Base-by-base conservation (phyloP, 805 yeast genomes). In the Starmerella sirachaensis region DNA sequence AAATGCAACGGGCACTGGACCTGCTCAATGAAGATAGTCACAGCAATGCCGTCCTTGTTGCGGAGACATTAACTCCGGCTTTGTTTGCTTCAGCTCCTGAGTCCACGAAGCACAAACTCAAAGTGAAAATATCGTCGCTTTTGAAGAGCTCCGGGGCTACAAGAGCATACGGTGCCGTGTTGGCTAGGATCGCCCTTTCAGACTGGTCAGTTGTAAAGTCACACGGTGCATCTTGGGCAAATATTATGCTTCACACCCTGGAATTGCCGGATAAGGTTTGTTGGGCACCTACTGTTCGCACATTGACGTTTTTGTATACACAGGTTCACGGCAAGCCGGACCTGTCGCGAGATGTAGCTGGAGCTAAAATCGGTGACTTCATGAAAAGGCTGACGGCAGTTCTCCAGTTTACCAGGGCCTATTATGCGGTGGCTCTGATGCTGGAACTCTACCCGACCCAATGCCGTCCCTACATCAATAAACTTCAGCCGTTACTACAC, bases 281-380 rank as follows among this genome's bases (percentile, higher is more conserved):
- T 40, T 54, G 62, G 47, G 42, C 35, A 19, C 52, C 55, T 23
- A 50, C 53, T 6, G 48, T 59, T 14, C 31, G 43, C 25, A 51
- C 60, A 3, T 43, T 59, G 12, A 20, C 43, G 3, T 34, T 37
- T 43, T 28, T 59, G 44, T 51, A 54, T 21, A 19, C 38, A 11
- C 34, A 35, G 8, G 52, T 53, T 40, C 72, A 80, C 53, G 88
- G 84, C 2, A 85, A 85, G 53, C 83, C 93, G 1, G 76, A 85
- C 1, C 65, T 88, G 29, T 77, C 88, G 3, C 70, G 96, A 54
- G 94, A 85, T 53, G 63, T 79, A 7, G 66, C 84, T 40, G 81
- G 93, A 2, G 93, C 95, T 6, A 76, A 76, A 49, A 62, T 88
- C 40, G 73, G 81, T 8, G 64, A 66, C 2, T 71, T 79, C 29